phyloP scores from a whole-genome alignment of 306 rosid species.

The Vachellia collinsii region DNA sequence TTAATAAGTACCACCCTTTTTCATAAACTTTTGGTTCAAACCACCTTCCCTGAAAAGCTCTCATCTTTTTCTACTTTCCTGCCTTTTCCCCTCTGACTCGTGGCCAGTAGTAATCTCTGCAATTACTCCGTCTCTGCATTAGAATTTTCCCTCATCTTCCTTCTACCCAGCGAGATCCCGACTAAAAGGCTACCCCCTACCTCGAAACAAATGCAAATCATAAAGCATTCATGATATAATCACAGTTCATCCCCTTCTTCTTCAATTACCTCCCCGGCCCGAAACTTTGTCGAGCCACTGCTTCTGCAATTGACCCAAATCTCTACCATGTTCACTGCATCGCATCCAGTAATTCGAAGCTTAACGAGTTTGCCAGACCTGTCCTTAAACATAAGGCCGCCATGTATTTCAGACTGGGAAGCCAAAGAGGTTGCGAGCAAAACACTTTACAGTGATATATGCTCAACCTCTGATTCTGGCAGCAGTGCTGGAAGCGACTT shows the following conservation, averaged over 20 bases:
- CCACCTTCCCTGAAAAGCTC: constrained; percentile 49
- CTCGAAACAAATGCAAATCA: constrained; percentile 59
- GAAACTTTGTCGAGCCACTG: neutral
- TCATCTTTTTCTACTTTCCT: constrained; percentile 36
- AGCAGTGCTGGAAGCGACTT: constrained; percentile 68
- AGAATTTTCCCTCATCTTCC: constrained; percentile 21
- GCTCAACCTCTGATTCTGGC: constrained; percentile 65
- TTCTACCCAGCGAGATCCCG: constrained; percentile 42
- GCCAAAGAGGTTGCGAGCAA: constrained; percentile 41
- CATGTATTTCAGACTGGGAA: constrained; percentile 41
- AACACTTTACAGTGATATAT: constrained; percentile 40
- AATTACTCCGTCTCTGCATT: constrained; percentile 18
- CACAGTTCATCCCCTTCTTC: constrained; percentile 33
- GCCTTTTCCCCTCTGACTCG: constrained; percentile 25
- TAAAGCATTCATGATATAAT: constrained; percentile 58
- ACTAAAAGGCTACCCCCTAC: constrained; percentile 39
- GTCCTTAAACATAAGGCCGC: constrained; percentile 79
- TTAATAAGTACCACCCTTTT: constrained; percentile 58
- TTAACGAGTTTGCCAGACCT: constrained; percentile 60
- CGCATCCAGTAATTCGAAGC: constrained; percentile 37
- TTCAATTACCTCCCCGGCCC: neutral
- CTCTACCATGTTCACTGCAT: constrained; percentile 45
- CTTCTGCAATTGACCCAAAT: constrained; percentile 32
- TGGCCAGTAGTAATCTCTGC: constrained; percentile 33
- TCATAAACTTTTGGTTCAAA: constrained; percentile 49